Base-by-base conservation (phyloP, 805 yeast species). In the Starmerella khaoyaiensis region DNA sequence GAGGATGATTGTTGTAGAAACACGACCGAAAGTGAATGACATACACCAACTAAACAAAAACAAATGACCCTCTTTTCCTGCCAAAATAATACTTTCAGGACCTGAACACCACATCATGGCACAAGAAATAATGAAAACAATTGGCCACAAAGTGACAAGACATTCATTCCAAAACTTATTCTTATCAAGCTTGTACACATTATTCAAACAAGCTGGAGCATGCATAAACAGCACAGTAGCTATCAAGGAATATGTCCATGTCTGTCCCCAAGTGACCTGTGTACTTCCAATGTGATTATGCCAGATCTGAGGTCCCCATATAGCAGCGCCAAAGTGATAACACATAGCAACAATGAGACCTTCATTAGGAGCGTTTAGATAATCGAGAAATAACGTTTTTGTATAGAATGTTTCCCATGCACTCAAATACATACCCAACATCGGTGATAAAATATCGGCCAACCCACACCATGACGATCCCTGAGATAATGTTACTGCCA, bases 401-500 rank as follows among this genome's bases (percentile, higher is more conserved):
- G 96, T 86, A 57, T 82, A 87, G 56, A 71, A 86, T 48, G 86
- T 94, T 60, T 86, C 96, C 96, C 96, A 86, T 0, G 96, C 83
- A 33, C 93, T 78, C 35, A 80, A 57, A 55, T 59, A 63, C 64
- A 63, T 61, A 37, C 63, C 64, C 11, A 58, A 41, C 37, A 80
- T 84, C 3, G 83, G 62, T 9, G 57, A 55, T 21, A 55, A 39
- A 36, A 58, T 50, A 33, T 52, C 45, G 21, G 49, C 36, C 8
- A 56, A 41, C 7, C 46, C 50, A 15, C 39, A 27, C 37, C 93
- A 79, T 37, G 83, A 58, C 31, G 79, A 74, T 0, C 94, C 94
- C 49, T 78, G 63, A 24, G 81, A 79, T 36, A 79, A 64, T 15
- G 75, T 82, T 0, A 93, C 78, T 2, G 74, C 76, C 57, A 80